phyloP scores from a whole-genome alignment of 441 rosid genomes.

The Gossypium armourianum region DNA sequence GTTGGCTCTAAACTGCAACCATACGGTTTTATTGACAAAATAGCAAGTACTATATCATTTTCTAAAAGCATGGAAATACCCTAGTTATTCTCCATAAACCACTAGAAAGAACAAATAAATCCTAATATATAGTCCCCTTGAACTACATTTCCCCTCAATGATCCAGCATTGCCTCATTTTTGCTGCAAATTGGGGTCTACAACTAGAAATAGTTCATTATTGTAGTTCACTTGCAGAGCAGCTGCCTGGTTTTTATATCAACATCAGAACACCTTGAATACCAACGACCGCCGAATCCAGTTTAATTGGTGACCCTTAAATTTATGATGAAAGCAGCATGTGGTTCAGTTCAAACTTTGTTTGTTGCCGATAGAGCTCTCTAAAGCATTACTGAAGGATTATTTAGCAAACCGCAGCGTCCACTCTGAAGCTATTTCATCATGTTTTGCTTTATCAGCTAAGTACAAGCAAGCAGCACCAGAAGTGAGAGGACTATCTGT shows the following conservation, averaged over 20 bases:
- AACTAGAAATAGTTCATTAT: neutral
- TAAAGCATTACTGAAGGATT: constrained; percentile 16
- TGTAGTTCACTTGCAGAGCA: neutral
- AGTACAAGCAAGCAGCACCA: constrained; percentile 54
- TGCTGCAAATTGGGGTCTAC: neutral
- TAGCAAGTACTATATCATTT: neutral
- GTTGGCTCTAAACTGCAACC: no score
- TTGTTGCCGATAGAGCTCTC: neutral
- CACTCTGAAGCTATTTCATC: constrained; percentile 68
- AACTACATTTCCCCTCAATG: neutral
- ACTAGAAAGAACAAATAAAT: neutral
- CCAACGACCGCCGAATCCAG: neutral
- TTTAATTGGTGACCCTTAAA: neutral
- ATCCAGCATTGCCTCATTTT: neutral
- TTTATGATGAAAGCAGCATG: neutral
- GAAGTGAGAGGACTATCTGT: constrained; percentile 57
- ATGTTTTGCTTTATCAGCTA: constrained; percentile 60
- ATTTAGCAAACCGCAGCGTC: constrained; percentile 60
- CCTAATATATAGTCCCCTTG: neutral
- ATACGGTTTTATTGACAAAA: neutral
- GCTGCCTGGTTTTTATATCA: neutral
- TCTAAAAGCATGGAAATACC: neutral
- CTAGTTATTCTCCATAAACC: neutral
- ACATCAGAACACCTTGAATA: neutral
- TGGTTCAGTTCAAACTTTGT: neutral